Evolutionary conservation across 2,329 filamentous ascomycete species (phyloP), one percentile per base, ranked within the genome.

Genomic region (Nothomitra cinnamomea): DNA sequence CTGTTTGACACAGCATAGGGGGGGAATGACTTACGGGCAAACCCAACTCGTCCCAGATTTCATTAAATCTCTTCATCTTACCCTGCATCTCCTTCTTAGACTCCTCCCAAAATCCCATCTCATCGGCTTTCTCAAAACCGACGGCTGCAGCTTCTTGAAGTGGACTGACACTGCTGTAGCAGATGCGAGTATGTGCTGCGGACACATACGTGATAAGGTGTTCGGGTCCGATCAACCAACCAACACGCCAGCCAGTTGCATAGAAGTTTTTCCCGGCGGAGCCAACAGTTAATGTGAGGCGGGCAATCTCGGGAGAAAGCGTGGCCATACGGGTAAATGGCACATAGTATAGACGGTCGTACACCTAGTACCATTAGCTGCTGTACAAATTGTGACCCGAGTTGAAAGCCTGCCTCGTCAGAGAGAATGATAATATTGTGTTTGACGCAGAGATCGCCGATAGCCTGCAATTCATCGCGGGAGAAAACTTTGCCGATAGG

Each of bases 261-360:
- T 96, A 96, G 69, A 98, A 98, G 73, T 92, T 94, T 77, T 98
- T 98, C 61, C 92, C 92, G 1, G 88, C 92, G 0, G 88, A 95
- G 19, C 92, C 92, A 28, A 98, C 92, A 0, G 92, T 96, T 50
- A 98, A 70, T 3, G 92, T 96, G 59, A 94, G 76, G 55, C 79
- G 79, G 60, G 88, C 88, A 52, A 96, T 80, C 66, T 95, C 88
- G 0, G 89, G 88, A 0, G 87, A 94, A 17, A 98, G 72, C 0
- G 88, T 95, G 22, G 87, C 87, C 54, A 96, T 83, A 61, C 92
- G 80, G 0, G 89, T 96, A 65, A 96, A 98, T 0, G 90, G 90
- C 1, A 88, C 86, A 65, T 96, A 98, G 75, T 83, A 95, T 0
- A 98, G 78, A 24, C 88, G 82, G 67, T 98, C 92, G 66, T 98